Conservation (phyloP, 2,329 filamentous ascomycete genomes). For the Penicillium sp. region DNA sequence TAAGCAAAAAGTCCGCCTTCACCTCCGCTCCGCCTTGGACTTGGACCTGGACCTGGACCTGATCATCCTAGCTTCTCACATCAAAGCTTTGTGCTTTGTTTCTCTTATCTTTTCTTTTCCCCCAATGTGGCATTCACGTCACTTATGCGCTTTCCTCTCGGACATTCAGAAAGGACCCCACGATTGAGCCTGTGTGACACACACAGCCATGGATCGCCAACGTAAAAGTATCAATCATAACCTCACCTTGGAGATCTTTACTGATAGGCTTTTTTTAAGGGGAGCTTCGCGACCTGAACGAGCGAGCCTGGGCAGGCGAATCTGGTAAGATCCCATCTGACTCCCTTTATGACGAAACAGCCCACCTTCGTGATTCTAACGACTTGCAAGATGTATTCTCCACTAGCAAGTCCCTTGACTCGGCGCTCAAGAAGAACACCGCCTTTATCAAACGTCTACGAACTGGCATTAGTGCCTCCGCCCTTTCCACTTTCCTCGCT, state of each 20-base stretch:
- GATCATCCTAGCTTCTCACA: not conserved
- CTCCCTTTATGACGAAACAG: constrained; percentile 10
- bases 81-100: not conserved
- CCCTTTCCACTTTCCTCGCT: constrained; percentile 78
- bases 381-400: constrained; percentile 66
- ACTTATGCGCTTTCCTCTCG: constrained; percentile 36
- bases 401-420: constrained; percentile 79
- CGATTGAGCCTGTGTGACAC: constrained; percentile 28
- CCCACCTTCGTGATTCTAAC: constrained; percentile 18
- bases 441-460: constrained; percentile 95
- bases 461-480: constrained; percentile 78
- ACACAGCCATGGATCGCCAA: constrained; percentile 48
- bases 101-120: not conserved
- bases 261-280: constrained; percentile 56
- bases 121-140: constrained; percentile 42
- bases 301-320: constrained; percentile 83
- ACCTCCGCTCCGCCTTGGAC: constrained; percentile 27
- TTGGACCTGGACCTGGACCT: not conserved
- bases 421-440: constrained; percentile 95
- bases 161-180: constrained; percentile 36
- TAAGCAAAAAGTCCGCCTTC: constrained; percentile 12
- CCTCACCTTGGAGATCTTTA: not conserved
- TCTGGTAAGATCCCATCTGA: constrained; percentile 59
- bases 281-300: constrained; percentile 86
- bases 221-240: constrained; percentile 44